A percentile compares a stretch with the other conserved stretches of the same genome.
phyloP scores from a whole-genome alignment of 345 rosid species.

The Raphanus raphanistrum region DNA sequence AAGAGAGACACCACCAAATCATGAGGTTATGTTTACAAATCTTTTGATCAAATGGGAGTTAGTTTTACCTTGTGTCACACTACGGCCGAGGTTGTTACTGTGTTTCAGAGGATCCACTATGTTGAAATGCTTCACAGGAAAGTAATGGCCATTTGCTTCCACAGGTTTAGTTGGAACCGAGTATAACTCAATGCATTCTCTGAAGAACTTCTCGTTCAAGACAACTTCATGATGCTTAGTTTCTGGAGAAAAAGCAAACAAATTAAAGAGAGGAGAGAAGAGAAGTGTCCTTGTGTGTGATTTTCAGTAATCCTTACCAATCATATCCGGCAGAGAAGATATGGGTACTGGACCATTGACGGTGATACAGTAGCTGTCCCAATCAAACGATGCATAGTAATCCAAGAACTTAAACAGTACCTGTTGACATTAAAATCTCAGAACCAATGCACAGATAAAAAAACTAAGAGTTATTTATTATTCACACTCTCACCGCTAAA shows the following conservation, averaged over 20 bases:
- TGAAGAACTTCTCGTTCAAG: constrained; percentile 60
- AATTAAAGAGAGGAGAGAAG: too few species aligned
- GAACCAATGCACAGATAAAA: background rate
- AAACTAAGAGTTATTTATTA: background rate
- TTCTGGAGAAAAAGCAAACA: too few species aligned
- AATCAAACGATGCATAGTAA: constrained; percentile 74
- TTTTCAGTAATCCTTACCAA: constrained; percentile 44
- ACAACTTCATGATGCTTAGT: constrained; percentile 1
- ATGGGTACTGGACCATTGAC: constrained; percentile 58
- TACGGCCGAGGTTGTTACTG: constrained; percentile 87
- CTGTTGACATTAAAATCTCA: constrained; percentile 40
- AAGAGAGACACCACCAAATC: too few species aligned
- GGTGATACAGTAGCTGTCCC: constrained; percentile 65
- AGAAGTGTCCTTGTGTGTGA: too few species aligned
- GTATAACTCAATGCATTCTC: constrained; percentile 44
- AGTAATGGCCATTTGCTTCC: constrained; percentile 39
- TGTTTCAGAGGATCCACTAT: constrained; percentile 79
- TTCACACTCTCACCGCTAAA: constrained; percentile 56
- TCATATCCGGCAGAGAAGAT: constrained; percentile 54
- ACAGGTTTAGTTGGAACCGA: constrained; percentile 40
- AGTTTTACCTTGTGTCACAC: constrained; percentile 67
- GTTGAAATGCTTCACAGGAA: constrained; percentile 65
- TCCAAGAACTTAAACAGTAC: constrained; percentile 67
- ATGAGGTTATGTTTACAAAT: too few species aligned
- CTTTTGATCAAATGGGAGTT: constrained; percentile 31